A percentile compares a stretch with the other conserved stretches of the same genome.
These are phyloP conservation scores for Vitis amurensis DNA, from an alignment of 164 flowering plant genomes.

Conservation along the genomic window DNA sequence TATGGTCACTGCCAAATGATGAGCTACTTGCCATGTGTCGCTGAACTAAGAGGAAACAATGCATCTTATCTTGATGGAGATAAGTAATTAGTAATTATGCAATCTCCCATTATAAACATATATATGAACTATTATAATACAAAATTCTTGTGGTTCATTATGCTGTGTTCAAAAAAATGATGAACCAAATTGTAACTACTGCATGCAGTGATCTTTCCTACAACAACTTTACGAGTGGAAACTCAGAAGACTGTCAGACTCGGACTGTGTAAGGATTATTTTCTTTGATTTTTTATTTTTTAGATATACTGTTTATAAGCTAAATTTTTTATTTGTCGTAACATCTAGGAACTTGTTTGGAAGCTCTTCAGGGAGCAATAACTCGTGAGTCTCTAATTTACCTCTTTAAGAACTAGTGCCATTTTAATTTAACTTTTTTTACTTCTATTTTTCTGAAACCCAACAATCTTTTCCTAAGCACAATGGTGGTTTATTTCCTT, in stretches of 20 bases:
- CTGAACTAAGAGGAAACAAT: neutral
- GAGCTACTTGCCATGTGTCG: too few relatives aligned
- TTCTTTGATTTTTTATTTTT: neutral
- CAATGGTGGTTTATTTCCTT: too few relatives aligned
- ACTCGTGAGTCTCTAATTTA: slow-evolving; percentile 27
- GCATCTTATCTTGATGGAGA: too few relatives aligned
- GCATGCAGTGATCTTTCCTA: slow-evolving; percentile 43
- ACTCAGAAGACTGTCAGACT: slow-evolving; percentile 19
- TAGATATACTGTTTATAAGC: neutral
- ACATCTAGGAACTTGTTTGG: slow-evolving; percentile 30
- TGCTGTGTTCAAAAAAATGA: neutral
- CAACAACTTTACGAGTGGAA: slow-evolving; percentile 28
- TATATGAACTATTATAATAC: too few relatives aligned
- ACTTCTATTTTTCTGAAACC: too few relatives aligned
- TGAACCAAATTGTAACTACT: neutral
- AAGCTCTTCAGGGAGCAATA: slow-evolving; percentile 27
- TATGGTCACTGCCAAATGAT: too few relatives aligned
- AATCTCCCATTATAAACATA: too few relatives aligned
- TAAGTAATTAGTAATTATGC: too few relatives aligned
- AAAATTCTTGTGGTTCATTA: too few relatives aligned
- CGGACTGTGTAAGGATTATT: slow-evolving; percentile 21
- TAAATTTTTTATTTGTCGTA: neutral
- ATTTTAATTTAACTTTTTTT: too few relatives aligned
- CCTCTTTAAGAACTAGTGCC: neutral
- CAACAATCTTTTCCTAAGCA: too few relatives aligned